Evolutionary conservation across 2,329 filamentous ascomycete genomes (phyloP).

Genomic region (Rachicladosporium sp.): DNA sequence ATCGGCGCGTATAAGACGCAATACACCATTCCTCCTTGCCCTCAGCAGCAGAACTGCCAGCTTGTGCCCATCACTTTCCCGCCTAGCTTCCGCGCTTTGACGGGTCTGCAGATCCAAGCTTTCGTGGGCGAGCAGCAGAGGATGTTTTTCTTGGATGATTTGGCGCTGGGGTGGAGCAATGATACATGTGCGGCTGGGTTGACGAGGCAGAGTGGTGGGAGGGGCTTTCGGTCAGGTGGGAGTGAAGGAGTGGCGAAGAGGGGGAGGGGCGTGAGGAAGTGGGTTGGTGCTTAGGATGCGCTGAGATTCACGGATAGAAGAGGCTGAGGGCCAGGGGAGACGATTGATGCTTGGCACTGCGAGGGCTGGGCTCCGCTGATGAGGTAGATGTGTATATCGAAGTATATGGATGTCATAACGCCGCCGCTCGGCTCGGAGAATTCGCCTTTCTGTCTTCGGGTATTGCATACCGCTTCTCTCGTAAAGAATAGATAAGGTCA

Average conservation of each 20-base stretch:
- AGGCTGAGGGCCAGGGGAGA: no score
- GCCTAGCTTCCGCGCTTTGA: conserved; percentile 29
- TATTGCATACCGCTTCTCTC: no score
- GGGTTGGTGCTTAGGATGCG: no score
- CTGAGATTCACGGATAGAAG: no score
- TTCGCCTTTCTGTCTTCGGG: no score
- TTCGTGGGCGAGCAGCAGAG: conserved; percentile 24
- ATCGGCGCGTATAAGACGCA: conserved; percentile 24
- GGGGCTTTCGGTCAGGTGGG: conserved; percentile 23
- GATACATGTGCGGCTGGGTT: conserved; percentile 43
- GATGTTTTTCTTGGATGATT: conserved; percentile 37
- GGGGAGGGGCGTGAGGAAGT: no score
- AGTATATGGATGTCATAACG: no score
- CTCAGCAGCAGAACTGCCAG: conserved; percentile 26
- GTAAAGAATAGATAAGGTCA: no score
- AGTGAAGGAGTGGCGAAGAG: conserved; percentile 20
- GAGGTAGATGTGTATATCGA: no score
- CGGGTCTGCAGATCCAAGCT: conserved; percentile 37
- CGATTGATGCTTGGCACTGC: no score
- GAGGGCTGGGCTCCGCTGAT: no score
- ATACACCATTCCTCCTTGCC: conserved; percentile 32
- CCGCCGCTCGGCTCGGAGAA: no score
- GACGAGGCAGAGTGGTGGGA: conserved; percentile 37
- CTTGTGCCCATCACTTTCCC: conserved; percentile 33
- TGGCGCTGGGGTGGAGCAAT: conserved; percentile 38